Evolutionary conservation across 139 green algal genomes (phyloP).

Genomic region (Chlorella sp.): DNA sequence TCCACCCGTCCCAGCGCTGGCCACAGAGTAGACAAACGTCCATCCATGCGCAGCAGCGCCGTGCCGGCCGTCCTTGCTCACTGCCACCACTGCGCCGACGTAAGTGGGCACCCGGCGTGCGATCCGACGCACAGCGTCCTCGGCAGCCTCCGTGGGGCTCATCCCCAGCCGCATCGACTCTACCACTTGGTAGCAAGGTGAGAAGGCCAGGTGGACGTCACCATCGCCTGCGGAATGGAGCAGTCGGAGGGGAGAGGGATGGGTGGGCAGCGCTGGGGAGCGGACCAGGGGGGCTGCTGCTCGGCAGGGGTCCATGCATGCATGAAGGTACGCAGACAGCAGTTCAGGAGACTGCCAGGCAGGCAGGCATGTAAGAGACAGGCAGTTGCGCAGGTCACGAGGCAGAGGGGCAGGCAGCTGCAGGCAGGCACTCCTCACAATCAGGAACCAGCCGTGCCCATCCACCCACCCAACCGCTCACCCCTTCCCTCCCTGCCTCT

Average conservation of each 20-base stretch:
- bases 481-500: not conserved
- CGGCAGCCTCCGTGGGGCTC: conserved; percentile 57
- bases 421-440: not conserved
- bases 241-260: too few relatives aligned
- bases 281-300: not conserved
- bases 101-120: conserved; percentile 45
- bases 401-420: not conserved
- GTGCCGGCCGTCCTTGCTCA: conserved; percentile 45
- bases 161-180: conserved; percentile 70
- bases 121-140: conserved; percentile 66
- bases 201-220: conserved; percentile 82
- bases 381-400: not conserved
- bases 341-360: not conserved
- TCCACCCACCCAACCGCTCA: not conserved
- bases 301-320: not conserved
- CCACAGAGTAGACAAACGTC: conserved; percentile 14
- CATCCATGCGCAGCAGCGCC: conserved; percentile 54
- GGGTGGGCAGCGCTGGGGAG: not conserved
- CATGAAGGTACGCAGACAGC: not conserved
- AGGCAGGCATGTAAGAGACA: not conserved
- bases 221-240: conserved; percentile 57
- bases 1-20: not conserved
- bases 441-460: not conserved
- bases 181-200: conserved; percentile 77
- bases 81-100: conserved; percentile 58